These are phyloP conservation scores for Ascochyta lentis DNA, from an alignment of 2,329 filamentous ascomycete species.

Conservation along the genomic window DNA sequence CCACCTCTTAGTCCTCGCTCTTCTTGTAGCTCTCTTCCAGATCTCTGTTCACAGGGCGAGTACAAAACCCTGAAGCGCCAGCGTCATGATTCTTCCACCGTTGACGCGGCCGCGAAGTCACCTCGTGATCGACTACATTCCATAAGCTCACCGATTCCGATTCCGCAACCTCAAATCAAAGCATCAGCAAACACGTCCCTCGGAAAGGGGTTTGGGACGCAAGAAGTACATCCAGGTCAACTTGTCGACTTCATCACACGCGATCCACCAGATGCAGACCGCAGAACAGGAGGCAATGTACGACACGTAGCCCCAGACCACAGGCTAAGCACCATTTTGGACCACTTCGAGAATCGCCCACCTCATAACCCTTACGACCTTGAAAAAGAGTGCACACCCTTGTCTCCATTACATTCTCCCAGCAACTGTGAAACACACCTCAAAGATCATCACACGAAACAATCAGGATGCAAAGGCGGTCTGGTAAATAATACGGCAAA, in stretches of 20 bases:
- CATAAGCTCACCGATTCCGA: not conserved
- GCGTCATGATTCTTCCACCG: constrained; percentile 5
- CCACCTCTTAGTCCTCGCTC: constrained; percentile 4
- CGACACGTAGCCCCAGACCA: not conserved
- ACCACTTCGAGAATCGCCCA: not conserved
- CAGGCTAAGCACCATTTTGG: not conserved
- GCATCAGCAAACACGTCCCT: not conserved
- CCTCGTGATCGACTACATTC: not conserved
- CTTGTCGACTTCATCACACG: not conserved
- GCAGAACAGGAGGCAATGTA: not conserved
- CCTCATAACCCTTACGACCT: no score
- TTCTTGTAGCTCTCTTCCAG: not conserved
- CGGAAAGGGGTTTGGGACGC: not conserved
- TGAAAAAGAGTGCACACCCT: not conserved
- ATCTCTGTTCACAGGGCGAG: not conserved
- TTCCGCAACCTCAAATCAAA: not conserved
- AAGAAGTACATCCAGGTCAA: not conserved
- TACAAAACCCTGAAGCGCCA: not conserved
- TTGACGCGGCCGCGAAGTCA: not conserved
- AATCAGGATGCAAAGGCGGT: not conserved
- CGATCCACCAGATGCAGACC: not conserved
- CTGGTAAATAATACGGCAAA: not conserved
- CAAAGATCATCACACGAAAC: not conserved
- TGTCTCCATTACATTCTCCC: not conserved
- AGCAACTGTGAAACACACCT: not conserved